phyloP scores from a whole-genome alignment of 106 monocot genomes.

The Phalaenopsis equestris region DNA sequence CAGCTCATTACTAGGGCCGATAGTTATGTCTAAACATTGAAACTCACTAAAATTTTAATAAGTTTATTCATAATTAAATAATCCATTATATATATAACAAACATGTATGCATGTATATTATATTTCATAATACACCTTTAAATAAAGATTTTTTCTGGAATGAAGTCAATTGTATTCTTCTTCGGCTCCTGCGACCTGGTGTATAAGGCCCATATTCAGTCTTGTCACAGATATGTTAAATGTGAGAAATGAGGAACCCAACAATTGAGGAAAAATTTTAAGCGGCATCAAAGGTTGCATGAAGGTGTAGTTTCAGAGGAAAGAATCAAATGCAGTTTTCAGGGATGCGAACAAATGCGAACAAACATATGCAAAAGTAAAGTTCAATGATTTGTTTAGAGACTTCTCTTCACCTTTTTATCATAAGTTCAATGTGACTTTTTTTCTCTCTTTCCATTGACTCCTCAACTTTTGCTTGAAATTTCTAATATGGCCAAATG shows the following conservation, averaged over 20 bases:
- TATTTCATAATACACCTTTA: too few relatives aligned
- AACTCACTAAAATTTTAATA: too few relatives aligned
- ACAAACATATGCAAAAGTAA: conserved; percentile 42
- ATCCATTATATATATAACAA: background rate
- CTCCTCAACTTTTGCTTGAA: background rate
- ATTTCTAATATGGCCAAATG: background rate
- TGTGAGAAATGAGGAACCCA: conserved; percentile 57
- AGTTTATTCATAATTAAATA: background rate
- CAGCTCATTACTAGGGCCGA: too few relatives aligned
- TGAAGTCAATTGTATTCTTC: too few relatives aligned
- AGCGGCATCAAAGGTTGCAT: conserved; percentile 55
- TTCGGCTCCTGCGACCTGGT: too few relatives aligned
- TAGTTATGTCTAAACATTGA: too few relatives aligned
- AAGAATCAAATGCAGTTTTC: conserved; percentile 50
- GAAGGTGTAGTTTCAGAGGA: conserved; percentile 17
- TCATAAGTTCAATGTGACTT: too few relatives aligned
- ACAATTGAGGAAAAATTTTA: conserved; percentile 78
- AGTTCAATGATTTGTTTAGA: background rate
- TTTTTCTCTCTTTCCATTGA: too few relatives aligned
- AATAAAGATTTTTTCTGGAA: too few relatives aligned
- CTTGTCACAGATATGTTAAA: conserved; percentile 54
- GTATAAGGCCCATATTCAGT: conserved; percentile 39
- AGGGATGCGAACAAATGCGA: conserved; percentile 49
- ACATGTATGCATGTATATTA: too few relatives aligned
- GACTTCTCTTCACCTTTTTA: background rate